These are phyloP conservation scores for Blastocystis sp. DNA, from an alignment of 352 stramenopile genomes.

Conservation along the genomic window DNA sequence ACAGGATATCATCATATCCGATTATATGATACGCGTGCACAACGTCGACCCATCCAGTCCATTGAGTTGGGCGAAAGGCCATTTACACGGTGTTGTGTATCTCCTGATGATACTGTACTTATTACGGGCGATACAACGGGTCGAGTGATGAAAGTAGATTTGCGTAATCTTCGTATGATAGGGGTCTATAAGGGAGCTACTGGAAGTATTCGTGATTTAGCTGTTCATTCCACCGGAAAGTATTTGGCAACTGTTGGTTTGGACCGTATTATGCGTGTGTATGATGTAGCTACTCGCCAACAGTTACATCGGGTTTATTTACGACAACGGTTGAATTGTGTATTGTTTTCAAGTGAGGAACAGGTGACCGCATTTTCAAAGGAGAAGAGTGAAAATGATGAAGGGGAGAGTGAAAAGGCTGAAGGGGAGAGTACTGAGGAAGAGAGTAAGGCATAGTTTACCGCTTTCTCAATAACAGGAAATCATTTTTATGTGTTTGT, in stretches of 20 bases:
- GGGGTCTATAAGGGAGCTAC: conserved; percentile 82
- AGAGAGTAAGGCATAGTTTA: conserved; percentile 66
- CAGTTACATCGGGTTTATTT: conserved; percentile 76
- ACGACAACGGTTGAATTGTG: conserved; percentile 82
- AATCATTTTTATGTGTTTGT: no score
- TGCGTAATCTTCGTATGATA: conserved; percentile 81
- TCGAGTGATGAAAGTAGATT: conserved; percentile 82
- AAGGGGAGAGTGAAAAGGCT: conserved; percentile 72
- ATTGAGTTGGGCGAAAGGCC: conserved; percentile 47
- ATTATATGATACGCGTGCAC: conserved; percentile 83
- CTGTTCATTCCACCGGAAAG: conserved; percentile 82
- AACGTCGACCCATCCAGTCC: conserved; percentile 77
- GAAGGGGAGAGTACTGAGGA: conserved; percentile 69
- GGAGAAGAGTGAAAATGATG: background rate
- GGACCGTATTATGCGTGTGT: conserved; percentile 88
- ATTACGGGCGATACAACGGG: conserved; percentile 82
- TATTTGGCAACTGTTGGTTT: conserved; percentile 84
- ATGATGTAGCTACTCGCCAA: conserved; percentile 77
- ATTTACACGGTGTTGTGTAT: conserved; percentile 31
- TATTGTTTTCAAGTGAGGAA: conserved; percentile 83
- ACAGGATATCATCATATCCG: conserved; percentile 79
- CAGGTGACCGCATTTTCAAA: conserved; percentile 70
- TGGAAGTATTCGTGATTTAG: conserved; percentile 84
- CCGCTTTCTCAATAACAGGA: no score
- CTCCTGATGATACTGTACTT: conserved; percentile 74